Percentiles rank a stretch among this genome's conserved stretches.
These are phyloP conservation scores for Aurantiochytrium sp. DNA, from an alignment of 108 stramenopile genomes.

Conservation along the genomic window DNA sequence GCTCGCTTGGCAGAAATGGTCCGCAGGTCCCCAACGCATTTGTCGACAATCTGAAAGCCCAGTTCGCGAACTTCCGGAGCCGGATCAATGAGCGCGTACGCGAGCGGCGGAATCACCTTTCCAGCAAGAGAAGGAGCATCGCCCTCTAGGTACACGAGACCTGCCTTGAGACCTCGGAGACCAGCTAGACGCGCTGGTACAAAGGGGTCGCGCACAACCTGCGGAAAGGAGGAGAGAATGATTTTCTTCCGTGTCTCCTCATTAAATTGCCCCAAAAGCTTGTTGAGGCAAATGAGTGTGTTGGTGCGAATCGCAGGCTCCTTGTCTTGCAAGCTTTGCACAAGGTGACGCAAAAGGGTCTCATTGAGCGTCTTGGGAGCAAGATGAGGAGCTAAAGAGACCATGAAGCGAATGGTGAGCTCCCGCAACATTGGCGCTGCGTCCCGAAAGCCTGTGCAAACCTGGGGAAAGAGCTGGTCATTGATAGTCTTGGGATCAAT, in stretches of 20 bases:
- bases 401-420: background rate
- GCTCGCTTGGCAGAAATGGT: background rate
- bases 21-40: background rate
- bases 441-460: background rate
- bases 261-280: background rate
- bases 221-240: background rate
- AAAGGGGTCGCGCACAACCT: background rate
- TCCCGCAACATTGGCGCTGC: background rate
- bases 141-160: background rate
- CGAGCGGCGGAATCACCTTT: background rate
- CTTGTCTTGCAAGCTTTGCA: background rate
- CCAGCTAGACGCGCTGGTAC: background rate
- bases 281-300: background rate
- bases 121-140: background rate
- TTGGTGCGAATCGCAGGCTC: conserved; percentile 11
- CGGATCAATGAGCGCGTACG: conserved; percentile 13
- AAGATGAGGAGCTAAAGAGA: background rate
- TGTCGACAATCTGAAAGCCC: background rate
- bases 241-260: conserved; percentile 16
- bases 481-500: background rate
- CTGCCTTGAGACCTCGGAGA: background rate
- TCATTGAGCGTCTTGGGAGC: background rate
- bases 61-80: background rate
- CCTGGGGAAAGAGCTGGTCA: background rate
- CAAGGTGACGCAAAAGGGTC: background rate